phyloP scores from a whole-genome alignment of 1,284 basidiomycete species.

The Trichosporon faecale region DNA sequence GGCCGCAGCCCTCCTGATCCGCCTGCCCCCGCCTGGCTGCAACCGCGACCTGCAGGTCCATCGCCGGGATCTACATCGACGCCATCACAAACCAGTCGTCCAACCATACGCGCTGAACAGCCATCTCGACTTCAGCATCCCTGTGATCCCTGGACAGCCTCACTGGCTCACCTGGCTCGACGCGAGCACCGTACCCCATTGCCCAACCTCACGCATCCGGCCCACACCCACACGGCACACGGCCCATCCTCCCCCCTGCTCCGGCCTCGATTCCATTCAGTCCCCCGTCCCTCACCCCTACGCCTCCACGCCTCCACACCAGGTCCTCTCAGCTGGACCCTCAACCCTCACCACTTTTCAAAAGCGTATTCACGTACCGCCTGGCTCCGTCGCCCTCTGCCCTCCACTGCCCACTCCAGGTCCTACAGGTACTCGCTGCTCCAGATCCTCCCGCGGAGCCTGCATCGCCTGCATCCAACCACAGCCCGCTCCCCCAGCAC shows the following conservation, averaged over 20 bases:
- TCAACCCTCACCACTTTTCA: slow-evolving; percentile 1
- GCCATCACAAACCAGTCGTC: neutral
- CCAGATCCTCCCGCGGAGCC: neutral
- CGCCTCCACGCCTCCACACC: slow-evolving; percentile 1
- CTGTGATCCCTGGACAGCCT: neutral
- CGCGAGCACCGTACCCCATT: neutral
- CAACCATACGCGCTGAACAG: slow-evolving; percentile 6
- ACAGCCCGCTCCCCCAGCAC: slow-evolving; percentile 1
- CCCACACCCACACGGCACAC: too few relatives aligned
- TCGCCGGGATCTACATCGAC: slow-evolving; percentile 7
- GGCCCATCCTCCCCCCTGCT: neutral
- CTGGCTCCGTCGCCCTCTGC: neutral
- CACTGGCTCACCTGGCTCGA: neutral
- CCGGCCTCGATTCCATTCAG: neutral
- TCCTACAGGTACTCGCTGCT: neutral
- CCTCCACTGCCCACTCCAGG: slow-evolving; percentile 6
- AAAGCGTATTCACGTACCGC: neutral
- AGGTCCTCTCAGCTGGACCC: neutral
- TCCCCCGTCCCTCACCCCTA: neutral
- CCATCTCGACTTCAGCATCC: neutral
- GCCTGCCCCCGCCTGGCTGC: neutral
- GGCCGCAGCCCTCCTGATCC: neutral
- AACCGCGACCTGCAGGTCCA: neutral
- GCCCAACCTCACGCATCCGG: neutral
- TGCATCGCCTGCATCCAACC: slow-evolving; percentile 1